These are phyloP conservation scores for Thecaphora thlaspeos DNA, from an alignment of 1,284 basidiomycete genomes.

Conservation along the genomic window DNA sequence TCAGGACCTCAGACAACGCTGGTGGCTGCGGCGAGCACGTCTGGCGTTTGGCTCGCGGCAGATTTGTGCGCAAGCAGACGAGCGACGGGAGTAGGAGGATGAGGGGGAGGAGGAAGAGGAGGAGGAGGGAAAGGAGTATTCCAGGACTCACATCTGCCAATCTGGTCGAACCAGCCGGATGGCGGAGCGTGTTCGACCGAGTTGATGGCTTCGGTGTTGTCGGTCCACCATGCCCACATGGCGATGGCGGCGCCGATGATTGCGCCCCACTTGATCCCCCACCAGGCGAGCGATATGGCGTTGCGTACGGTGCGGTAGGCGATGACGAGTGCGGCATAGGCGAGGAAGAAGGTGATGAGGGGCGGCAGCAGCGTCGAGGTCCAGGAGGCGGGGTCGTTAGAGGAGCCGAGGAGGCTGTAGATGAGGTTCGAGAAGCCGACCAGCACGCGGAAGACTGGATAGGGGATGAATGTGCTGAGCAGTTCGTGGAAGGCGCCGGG, in stretches of 20 bases:
- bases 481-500: constrained; percentile 20
- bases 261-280: constrained; percentile 45
- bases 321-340: constrained; percentile 39
- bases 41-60: too few species aligned
- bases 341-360: constrained; percentile 39
- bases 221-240: constrained; percentile 43
- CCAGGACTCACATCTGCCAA: constrained; percentile 9
- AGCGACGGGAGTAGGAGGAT: neutral
- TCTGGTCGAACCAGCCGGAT: constrained; percentile 22
- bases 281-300: constrained; percentile 35
- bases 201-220: constrained; percentile 29
- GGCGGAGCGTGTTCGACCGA: constrained; percentile 16
- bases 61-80: too few species aligned
- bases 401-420: constrained; percentile 23
- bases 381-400: constrained; percentile 44
- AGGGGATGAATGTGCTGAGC: constrained; percentile 23
- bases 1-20: too few species aligned
- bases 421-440: constrained; percentile 42
- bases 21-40: too few species aligned
- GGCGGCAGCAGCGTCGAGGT: constrained; percentile 37
- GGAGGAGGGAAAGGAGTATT: neutral
- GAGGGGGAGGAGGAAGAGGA: constrained; percentile 1
- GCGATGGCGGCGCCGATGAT: constrained; percentile 39
- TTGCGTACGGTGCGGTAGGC: constrained; percentile 37
- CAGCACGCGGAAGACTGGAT: constrained; percentile 30